These are phyloP conservation scores for Syncephalastrum racemosum DNA, from an alignment of 371 early-diverging fungal genomes.

Conservation along the genomic window DNA sequence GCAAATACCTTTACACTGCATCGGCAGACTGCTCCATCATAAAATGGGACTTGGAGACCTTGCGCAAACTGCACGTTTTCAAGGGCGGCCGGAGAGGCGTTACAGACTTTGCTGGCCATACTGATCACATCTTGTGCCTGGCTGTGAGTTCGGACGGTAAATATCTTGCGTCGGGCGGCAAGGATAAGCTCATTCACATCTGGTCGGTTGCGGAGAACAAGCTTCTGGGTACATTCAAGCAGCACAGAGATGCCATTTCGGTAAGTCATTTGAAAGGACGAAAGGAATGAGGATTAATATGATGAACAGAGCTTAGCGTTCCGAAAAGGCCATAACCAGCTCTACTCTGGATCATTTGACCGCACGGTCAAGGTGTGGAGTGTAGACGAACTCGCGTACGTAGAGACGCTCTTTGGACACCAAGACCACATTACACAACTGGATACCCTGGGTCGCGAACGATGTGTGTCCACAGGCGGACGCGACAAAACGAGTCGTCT, in stretches of 20 bases:
- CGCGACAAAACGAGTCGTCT: slow-evolving; percentile 90
- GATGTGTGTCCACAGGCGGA: slow-evolving; percentile 90
- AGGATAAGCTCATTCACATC: slow-evolving; percentile 87
- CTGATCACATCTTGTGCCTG: slow-evolving; percentile 75
- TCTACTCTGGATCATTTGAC: slow-evolving; percentile 91
- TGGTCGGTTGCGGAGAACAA: slow-evolving; percentile 82
- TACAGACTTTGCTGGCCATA: slow-evolving; percentile 78
- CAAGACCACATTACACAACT: slow-evolving; percentile 85
- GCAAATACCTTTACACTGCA: slow-evolving; percentile 76
- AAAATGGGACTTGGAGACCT: slow-evolving; percentile 73
- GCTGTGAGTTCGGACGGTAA: slow-evolving; percentile 83
- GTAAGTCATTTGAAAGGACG: slow-evolving; percentile 29
- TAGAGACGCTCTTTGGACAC: slow-evolving; percentile 98
- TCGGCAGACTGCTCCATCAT: slow-evolving; percentile 89
- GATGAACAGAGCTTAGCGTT: slow-evolving; percentile 74
- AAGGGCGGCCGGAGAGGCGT: slow-evolving; percentile 77
- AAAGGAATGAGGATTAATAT: slow-evolving; percentile 1
- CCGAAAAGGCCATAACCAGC: slow-evolving; percentile 78
- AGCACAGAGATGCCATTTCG: slow-evolving; percentile 91
- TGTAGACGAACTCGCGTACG: slow-evolving; percentile 84
- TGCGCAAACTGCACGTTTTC: slow-evolving; percentile 60
- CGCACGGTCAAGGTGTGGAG: slow-evolving; percentile 97
- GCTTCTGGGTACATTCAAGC: slow-evolving; percentile 73
- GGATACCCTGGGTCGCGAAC: slow-evolving; percentile 80
- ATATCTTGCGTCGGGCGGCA: slow-evolving; percentile 83